These are phyloP conservation scores for Podaxis carcinomalis DNA, from an alignment of 768 basidiomycete genomes.

Conservation along the genomic window DNA sequence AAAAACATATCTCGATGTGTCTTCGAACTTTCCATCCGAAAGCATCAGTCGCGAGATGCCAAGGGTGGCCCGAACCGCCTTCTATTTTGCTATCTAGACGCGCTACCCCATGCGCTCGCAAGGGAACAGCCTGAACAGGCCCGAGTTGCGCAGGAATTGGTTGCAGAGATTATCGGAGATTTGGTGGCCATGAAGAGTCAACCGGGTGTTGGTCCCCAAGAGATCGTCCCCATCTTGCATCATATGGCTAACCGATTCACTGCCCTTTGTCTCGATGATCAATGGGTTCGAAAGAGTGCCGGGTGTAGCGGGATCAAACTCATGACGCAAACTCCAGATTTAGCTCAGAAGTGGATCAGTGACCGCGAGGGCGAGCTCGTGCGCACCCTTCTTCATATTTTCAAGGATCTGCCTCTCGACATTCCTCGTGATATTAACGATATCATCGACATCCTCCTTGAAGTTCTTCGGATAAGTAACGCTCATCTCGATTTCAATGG, in stretches of 20 bases:
- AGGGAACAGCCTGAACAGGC: conserved; percentile 60
- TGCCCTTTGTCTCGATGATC: conserved; percentile 84
- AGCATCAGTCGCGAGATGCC: conserved; percentile 49
- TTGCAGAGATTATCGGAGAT: conserved; percentile 61
- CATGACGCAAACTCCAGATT: conserved; percentile 63
- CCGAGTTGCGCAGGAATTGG: conserved; percentile 52
- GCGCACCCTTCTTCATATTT: conserved; percentile 82
- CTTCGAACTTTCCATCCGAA: conserved; percentile 71
- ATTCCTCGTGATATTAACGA: conserved; percentile 78
- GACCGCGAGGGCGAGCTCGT: conserved; percentile 89
- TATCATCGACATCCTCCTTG: conserved; percentile 71
- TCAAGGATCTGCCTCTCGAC: conserved; percentile 93
- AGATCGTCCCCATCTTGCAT: conserved; percentile 67
- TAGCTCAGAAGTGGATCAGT: conserved; percentile 75
- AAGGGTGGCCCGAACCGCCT: conserved; percentile 55
- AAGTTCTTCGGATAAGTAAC: conserved; percentile 60
- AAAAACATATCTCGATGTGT: conserved; percentile 65
- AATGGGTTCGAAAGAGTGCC: conserved; percentile 87
- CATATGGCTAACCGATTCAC: conserved; percentile 81
- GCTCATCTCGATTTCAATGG: conserved; percentile 40
- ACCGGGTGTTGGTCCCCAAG: conserved; percentile 42
- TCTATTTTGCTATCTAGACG: conserved; percentile 73
- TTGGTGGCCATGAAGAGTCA: conserved; percentile 54
- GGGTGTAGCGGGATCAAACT: conserved; percentile 85
- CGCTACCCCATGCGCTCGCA: conserved; percentile 71